Evolutionary conservation across 768 basidiomycete species (phyloP), one percentile per base, ranked within the genome.

Genomic region (Pleurotus salmoneostramineus): DNA sequence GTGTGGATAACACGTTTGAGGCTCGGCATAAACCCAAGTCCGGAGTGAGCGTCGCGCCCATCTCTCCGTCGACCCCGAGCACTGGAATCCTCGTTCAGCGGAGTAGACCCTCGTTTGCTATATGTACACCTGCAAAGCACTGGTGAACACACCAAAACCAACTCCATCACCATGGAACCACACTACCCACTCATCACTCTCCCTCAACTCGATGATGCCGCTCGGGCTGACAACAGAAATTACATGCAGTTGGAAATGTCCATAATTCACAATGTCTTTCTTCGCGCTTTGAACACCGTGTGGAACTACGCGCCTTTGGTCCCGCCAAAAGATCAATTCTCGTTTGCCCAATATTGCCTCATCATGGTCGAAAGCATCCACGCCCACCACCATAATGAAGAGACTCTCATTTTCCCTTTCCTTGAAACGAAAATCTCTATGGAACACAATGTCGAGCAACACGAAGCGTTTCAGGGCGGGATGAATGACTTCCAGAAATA

Each of bases 331-430:
- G 69, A 70, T 57, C 61, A 57, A 32, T 50, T 34, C 21, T 57
- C 65, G 0, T 71, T 69, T 40, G 62, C 59, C 17, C 64, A 65
- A 2, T 71, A 69, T 54, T 57, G 59, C 12, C 58, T 66, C 5
- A 27, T 62, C 4, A 58, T 61, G 34, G 15, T 63, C 14, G 50
- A 54, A 1, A 40, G 50, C 7, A 50, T 71, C 21, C 63, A 64
- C n/a, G 46, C 50, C 8, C 69, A 71, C 45, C 69, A 71, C 42
- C 60, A 68, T 32, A 61, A 60, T 21, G 68, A 71, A 43, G 64
- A 68, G 55, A 56, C 60, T 3, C 58, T 66, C 6, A 55, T 71
- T 1, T 71, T 71, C 57, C 69, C 69, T 4, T 59, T 62, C 34
- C 49, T 71, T 6, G 57, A 61, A 37, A 60, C 54, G 15, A 65